Evolutionary conservation across 2,329 filamentous ascomycete genomes (phyloP), one percentile per base, ranked within the genome.

Genomic region (Gnomoniopsis smithogilvyi): DNA sequence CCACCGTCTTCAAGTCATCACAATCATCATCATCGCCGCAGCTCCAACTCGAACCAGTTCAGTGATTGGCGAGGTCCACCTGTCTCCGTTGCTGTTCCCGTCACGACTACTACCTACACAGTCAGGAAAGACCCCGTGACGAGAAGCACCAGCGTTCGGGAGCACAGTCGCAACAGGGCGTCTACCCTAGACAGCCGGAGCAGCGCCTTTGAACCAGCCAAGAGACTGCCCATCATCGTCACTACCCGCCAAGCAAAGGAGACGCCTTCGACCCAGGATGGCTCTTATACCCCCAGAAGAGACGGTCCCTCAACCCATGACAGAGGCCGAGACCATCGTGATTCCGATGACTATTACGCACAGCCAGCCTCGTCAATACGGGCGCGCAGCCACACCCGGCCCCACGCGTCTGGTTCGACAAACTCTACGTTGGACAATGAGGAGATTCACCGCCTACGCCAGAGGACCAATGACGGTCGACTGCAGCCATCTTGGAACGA

Each of bases 291-390:
- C 6, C 34, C 46, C 46, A 43, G 46, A 24, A 56, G 36, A 46
- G 54, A 54, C 19, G 68, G 69, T 48, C 70, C 73, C 46, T 67
- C 67, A 51, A 87, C 82, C 66, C 83, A 84, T n/a, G 81, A 84
- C 58, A 71, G 79, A 19, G 67, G 74, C 51, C 73, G 79, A 63
- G 81, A 85, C 57, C 71, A 56, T 47, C 49, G 36, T 17, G 82
- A 86, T 43, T 77, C 80, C 34, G 64, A 62, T 8, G 68, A 74
- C 36, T 84, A 83, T 64, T 84, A 82, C 33, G 36, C 54, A 14
- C 77, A 84, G 63, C 84, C 84, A n/a, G 82, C 83, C 54, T 80
- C 82, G 6, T 85, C 84, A 33, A 77, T 79, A 56, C 80, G 79
- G 60, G 76, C 80, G 47, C 76, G 80, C 56, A 80, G 78, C 68